Evolutionary conservation across 371 early-diverging fungal genomes (phyloP).

Genomic region (Fennellomyces sp.): DNA sequence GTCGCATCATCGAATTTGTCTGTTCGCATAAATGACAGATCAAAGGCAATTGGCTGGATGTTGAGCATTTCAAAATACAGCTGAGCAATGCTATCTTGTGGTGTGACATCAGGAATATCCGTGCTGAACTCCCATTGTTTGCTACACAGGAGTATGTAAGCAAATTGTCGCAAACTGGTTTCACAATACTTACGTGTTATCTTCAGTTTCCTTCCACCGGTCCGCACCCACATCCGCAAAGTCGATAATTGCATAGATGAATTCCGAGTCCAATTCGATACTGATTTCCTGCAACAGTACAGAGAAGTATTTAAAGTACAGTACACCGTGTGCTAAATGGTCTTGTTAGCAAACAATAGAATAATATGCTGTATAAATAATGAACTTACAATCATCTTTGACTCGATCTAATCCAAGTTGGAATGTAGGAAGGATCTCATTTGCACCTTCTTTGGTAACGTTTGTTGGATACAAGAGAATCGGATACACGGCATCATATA

Average conservation of each 20-base stretch:
- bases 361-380: too few relatives aligned
- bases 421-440: constrained; percentile 57
- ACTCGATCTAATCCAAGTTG: constrained; percentile 63
- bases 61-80: constrained; percentile 95
- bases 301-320: constrained; percentile 82
- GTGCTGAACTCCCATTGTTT: constrained; percentile 54
- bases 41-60: constrained; percentile 93
- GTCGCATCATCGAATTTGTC: constrained; percentile 65
- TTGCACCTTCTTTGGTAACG: constrained; percentile 57
- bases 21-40: constrained; percentile 92
- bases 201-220: constrained; percentile 47
- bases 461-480: constrained; percentile 87
- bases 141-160: constrained; percentile 16
- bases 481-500: constrained; percentile 72
- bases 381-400: constrained; percentile 68
- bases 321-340: constrained; percentile 70
- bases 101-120: constrained; percentile 75
- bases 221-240: constrained; percentile 78
- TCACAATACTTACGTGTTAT: constrained; percentile 18
- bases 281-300: constrained; percentile 86
- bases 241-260: constrained; percentile 83
- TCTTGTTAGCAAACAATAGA: not conserved
- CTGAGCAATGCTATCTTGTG: constrained; percentile 67
- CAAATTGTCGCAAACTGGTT: not conserved
- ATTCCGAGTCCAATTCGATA: constrained; percentile 85